Conservation (phyloP, 2,329 filamentous ascomycete genomes). For the Lasiodiplodia sp. region DNA sequence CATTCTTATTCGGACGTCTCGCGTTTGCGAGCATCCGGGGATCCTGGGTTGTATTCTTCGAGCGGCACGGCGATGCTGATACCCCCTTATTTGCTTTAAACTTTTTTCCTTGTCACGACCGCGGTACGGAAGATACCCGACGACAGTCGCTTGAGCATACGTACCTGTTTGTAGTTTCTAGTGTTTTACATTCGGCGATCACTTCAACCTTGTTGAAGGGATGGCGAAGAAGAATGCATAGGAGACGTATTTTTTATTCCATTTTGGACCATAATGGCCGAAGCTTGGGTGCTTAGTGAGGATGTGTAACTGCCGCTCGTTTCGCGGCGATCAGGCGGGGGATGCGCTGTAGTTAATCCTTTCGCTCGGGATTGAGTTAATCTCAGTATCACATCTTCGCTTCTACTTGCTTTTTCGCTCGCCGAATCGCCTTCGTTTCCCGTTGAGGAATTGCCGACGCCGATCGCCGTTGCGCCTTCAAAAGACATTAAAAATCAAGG, state of each 20-base stretch:
- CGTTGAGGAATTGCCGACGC: neutral
- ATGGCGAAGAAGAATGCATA: neutral
- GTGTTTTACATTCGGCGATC: neutral
- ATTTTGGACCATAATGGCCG: neutral
- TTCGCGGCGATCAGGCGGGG: neutral
- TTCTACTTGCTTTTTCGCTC: neutral
- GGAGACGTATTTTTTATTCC: neutral
- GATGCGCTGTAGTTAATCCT: neutral
- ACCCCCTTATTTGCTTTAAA: neutral
- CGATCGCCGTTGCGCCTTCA: neutral
- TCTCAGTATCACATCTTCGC: neutral
- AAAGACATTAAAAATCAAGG: neutral
- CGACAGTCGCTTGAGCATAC: neutral
- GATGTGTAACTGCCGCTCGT: neutral
- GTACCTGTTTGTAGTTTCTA: neutral
- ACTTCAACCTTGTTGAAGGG: neutral
- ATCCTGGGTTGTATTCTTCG: neutral
- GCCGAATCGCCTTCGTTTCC: neutral
- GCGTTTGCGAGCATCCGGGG: neutral
- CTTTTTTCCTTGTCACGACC: neutral
- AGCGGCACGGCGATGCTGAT: constrained; percentile 25
- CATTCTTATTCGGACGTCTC: constrained; percentile 1
- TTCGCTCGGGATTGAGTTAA: neutral
- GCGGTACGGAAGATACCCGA: neutral
- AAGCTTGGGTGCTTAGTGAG: neutral